Percentiles rank a stretch among this genome's conserved stretches.
Evolutionary conservation across 345 rosid species (phyloP).

Genomic region (Camelina sativa): DNA sequence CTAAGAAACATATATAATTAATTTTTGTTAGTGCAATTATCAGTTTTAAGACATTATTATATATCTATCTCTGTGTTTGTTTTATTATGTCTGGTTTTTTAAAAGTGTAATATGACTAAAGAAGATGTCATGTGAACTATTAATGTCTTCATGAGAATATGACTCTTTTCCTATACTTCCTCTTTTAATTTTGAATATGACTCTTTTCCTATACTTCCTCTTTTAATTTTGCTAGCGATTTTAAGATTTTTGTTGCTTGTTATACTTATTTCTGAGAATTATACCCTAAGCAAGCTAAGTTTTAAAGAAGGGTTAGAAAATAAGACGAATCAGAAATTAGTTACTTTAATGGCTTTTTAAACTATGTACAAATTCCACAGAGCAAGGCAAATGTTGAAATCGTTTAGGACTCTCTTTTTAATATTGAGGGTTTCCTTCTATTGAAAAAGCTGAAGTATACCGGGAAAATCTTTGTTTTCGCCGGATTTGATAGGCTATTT

Average conservation of each 20-base stretch:
- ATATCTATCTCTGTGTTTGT: background rate
- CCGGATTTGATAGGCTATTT: too few species aligned
- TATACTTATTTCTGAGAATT: background rate
- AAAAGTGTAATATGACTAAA: conserved; percentile 7
- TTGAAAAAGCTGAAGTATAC: too few species aligned
- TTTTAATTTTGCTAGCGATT: background rate
- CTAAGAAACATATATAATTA: conserved; percentile 11
- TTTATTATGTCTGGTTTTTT: background rate
- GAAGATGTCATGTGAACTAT: too few species aligned
- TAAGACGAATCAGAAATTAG: background rate
- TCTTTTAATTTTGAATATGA: too few species aligned
- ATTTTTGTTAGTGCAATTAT: conserved; percentile 16
- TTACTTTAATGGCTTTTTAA: too few species aligned
- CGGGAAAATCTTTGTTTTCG: too few species aligned
- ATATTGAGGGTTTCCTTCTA: too few species aligned
- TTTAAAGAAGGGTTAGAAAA: background rate
- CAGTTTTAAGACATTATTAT: background rate
- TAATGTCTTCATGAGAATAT: background rate
- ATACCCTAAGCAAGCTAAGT: background rate
- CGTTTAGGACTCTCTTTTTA: too few species aligned
- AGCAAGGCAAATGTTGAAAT: too few species aligned
- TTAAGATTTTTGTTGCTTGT: background rate
- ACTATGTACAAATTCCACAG: too few species aligned
- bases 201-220: too few species aligned
- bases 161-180: background rate